phyloP scores from a whole-genome alignment of 345 rosid species.

The Anastatica hierochuntica region DNA sequence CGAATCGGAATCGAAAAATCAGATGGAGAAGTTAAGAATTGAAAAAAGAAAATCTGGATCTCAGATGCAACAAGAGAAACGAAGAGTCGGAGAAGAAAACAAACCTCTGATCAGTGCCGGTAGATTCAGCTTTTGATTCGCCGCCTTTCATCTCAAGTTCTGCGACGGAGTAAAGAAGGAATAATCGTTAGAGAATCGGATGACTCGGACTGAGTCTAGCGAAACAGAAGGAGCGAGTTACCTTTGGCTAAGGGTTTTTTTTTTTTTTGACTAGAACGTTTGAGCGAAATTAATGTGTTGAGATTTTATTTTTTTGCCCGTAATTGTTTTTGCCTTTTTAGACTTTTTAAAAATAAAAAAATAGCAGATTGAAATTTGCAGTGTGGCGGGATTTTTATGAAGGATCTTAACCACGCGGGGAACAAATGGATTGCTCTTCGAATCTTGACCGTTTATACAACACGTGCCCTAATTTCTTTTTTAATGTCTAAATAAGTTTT shows the following conservation, averaged over 20 bases:
- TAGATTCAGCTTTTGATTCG: conserved; percentile 40
- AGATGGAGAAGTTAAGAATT: neutral
- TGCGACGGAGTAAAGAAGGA: conserved; percentile 18
- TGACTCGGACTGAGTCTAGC: conserved; percentile 23
- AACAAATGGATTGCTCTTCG: too few relatives aligned
- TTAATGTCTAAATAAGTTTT: too few relatives aligned
- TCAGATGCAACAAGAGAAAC: conserved; percentile 8
- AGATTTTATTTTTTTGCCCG: too few relatives aligned
- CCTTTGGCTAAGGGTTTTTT: conserved; percentile 3
- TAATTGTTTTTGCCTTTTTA: too few relatives aligned
- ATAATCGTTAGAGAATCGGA: conserved; percentile 16
- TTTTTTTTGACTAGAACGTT: neutral
- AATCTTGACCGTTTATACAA: too few relatives aligned
- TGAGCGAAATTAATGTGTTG: too few relatives aligned
- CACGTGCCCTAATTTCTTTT: too few relatives aligned
- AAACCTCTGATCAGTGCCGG: conserved; percentile 36
- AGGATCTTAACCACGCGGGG: too few relatives aligned
- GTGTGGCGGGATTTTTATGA: too few relatives aligned
- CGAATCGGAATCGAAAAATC: neutral
- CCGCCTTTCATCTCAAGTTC: conserved; percentile 64
- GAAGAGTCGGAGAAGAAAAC: neutral
- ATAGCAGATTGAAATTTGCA: too few relatives aligned
- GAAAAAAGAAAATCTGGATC: conserved; percentile 4
- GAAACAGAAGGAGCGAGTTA: conserved; percentile 18
- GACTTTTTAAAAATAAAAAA: too few relatives aligned